These are phyloP conservation scores for Ensete ventricosum DNA, from an alignment of 176 grass and related monocot species.

Conservation along the genomic window DNA sequence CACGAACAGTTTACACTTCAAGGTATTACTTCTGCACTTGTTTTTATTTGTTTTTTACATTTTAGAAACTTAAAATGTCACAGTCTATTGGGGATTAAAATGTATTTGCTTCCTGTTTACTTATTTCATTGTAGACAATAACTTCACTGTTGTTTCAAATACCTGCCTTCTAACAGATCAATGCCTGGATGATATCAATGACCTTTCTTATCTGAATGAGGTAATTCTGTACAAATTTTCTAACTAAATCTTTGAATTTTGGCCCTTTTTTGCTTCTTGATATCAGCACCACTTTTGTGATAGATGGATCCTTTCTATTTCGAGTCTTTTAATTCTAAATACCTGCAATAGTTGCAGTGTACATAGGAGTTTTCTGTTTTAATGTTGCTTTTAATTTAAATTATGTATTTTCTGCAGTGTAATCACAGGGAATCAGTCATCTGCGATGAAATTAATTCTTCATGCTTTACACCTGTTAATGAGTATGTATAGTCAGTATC, in stretches of 20 bases:
- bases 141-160: neutral
- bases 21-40: neutral
- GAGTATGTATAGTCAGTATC: slow-evolving; percentile 50
- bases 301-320: neutral
- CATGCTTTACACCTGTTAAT: slow-evolving; percentile 60
- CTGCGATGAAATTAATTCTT: slow-evolving; percentile 31
- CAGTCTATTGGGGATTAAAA: neutral
- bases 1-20: neutral
- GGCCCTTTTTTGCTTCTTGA: neutral
- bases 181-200: neutral
- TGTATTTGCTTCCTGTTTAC: neutral
- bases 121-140: neutral
- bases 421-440: slow-evolving; percentile 13
- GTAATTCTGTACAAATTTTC: neutral
- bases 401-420: slow-evolving; percentile 30
- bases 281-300: neutral
- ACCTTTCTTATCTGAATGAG: neutral
- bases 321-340: neutral
- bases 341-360: too few species aligned
- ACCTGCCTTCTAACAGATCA: neutral
- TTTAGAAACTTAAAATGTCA: neutral
- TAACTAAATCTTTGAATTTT: neutral
- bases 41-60: neutral
- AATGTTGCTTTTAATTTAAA: slow-evolving; percentile 2
- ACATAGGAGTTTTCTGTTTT: neutral